Evolutionary conservation across 768 basidiomycete species (phyloP).

Genomic region (Russula dissimulans): DNA sequence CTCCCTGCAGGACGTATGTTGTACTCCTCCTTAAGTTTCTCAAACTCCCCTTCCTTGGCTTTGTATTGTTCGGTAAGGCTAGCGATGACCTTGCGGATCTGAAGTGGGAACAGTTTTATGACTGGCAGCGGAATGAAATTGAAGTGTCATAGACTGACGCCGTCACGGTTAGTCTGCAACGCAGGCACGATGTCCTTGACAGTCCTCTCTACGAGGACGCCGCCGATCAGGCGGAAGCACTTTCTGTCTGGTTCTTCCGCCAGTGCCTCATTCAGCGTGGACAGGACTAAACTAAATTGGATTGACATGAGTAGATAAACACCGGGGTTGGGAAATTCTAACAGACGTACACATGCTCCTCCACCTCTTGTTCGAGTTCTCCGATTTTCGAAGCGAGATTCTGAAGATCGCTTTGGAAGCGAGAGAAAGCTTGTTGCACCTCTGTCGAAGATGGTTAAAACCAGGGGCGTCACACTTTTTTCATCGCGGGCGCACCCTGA

Average conservation of each 20-base stretch:
- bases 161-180: constrained; percentile 80
- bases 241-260: constrained; percentile 82
- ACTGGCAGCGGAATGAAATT: constrained; percentile 5
- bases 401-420: constrained; percentile 82
- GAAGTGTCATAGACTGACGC: constrained; percentile 40
- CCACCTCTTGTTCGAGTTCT: constrained; percentile 91
- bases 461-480: neutral
- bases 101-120: constrained; percentile 16
- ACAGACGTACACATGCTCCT: constrained; percentile 77
- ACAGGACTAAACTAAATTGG: constrained; percentile 68
- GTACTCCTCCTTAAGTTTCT: constrained; percentile 68
- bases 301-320: neutral
- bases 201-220: constrained; percentile 90
- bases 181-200: constrained; percentile 92
- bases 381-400: constrained; percentile 90
- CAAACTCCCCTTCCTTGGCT: constrained; percentile 75
- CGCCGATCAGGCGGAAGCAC: constrained; percentile 95
- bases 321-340: neutral
- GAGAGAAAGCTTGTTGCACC: constrained; percentile 72
- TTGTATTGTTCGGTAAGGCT: constrained; percentile 83
- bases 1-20: constrained; percentile 49
- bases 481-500: constrained; percentile 51
- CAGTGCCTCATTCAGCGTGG: constrained; percentile 75
- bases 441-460: constrained; percentile 43
- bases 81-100: constrained; percentile 79